Base-by-base conservation (phyloP, 78 protist genomes). In the Cavenderia fasciculata region DNA sequence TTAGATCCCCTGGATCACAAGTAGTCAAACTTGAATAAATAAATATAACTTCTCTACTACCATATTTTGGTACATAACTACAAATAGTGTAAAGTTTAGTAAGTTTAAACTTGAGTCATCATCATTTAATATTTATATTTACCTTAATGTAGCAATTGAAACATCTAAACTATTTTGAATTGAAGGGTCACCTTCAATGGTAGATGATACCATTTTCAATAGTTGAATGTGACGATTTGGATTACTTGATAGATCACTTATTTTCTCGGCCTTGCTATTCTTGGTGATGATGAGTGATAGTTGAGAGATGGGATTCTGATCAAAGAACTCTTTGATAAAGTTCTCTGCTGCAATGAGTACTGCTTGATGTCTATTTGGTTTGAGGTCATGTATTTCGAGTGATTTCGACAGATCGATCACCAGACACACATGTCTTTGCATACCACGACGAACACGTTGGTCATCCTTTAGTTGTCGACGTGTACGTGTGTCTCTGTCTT, bases 281-380 rank as follows among this genome's bases (percentile, higher is more conserved):
- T 77, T 54, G 2, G 97, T 87, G 66, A 76, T 87, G 0, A 94
- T 82, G 54, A 96, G 29, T 57, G 94, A 94, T 14, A 96, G 0
- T 31, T 94, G 97, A 31, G 95, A 87, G 4, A 96, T 73, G 0
- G 97, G 97, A 59, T 96, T 96, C 68, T 94, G 97, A 38, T 96
- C 96, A 33, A 96, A 96, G 62, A 65, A 96, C 31, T 96, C 96
- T 27, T 43, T 41, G 18, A 96, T 62, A 46, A 96, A 96, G 23
- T 38, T 2, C 51, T 74, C 87, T 23, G 61, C 12, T 16, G 47
- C 29, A 78, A n/a, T 49, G 29, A 78, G 1, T 4, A 66, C 38
- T 0, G 34, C 36, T 44, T 68, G 90, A 41, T 74, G 56, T 25
- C 97, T 70, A 21, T 75, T 56, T 19, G 96, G 96, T 65, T 82